Evolutionary conservation across 148 eudicot genomes (phyloP).

Genomic region (Selenicereus undatus): DNA sequence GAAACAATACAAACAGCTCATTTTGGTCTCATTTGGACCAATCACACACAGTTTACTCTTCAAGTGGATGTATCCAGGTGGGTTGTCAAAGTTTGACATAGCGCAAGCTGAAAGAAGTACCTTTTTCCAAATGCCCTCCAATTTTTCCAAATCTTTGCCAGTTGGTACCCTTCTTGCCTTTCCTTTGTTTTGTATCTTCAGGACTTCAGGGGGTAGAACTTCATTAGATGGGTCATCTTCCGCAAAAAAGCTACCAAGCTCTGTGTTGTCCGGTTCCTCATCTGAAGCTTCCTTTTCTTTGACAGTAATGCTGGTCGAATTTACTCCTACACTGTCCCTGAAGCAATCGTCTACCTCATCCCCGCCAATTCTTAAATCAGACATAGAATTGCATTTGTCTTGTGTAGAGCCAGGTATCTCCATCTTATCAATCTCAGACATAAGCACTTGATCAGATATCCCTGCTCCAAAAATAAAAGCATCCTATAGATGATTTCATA

Average conservation of each 20-base stretch:
- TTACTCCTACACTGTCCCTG: conserved; percentile 24
- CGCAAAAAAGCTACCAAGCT: conserved; percentile 70
- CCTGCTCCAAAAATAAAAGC: conserved; percentile 42
- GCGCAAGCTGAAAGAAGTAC: conserved; percentile 32
- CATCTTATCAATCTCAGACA: conserved; percentile 40
- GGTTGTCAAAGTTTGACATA: conserved; percentile 2
- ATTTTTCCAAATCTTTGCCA: conserved; percentile 54
- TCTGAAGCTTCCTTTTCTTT: conserved; percentile 29
- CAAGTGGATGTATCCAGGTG: background rate
- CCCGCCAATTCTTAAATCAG: conserved; percentile 26
- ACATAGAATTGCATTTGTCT: conserved; percentile 19
- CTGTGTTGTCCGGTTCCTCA: conserved; percentile 51
- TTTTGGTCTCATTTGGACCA: background rate
- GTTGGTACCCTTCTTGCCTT: conserved; percentile 45
- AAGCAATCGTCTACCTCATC: conserved; percentile 27
- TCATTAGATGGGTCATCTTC: conserved; percentile 50
- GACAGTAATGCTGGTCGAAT: conserved; percentile 28
- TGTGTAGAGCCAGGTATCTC: conserved; percentile 29
- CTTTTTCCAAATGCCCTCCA: conserved; percentile 98
- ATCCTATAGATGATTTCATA: background rate
- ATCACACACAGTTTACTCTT: background rate
- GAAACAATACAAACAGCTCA: background rate
- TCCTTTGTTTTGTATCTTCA: conserved; percentile 59
- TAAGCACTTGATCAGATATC: conserved; percentile 50
- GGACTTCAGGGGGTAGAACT: conserved; percentile 41